These are phyloP conservation scores for Arthromyces matolae DNA, from an alignment of 768 basidiomycete genomes.

Conservation along the genomic window DNA sequence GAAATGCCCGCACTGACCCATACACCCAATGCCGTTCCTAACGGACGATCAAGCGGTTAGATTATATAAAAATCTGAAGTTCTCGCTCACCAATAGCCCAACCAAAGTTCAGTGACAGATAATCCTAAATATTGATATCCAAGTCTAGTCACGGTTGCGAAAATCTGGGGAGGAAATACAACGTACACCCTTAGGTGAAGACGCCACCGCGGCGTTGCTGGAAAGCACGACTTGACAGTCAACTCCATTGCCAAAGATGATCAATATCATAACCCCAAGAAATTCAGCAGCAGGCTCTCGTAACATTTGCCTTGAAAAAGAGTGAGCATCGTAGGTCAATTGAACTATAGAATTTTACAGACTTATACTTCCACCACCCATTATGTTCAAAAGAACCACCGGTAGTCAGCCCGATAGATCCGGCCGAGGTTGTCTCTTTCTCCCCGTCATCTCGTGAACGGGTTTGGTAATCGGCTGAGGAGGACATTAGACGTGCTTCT, in stretches of 20 bases:
- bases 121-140: conserved; percentile 26
- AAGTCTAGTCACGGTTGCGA: not conserved
- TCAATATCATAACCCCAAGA: conserved; percentile 47
- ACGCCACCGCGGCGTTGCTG: conserved; percentile 32
- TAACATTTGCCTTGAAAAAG: conserved; percentile 23
- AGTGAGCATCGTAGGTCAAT: not conserved
- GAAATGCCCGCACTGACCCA: conserved; percentile 47
- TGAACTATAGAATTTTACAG: not conserved
- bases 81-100: conserved; percentile 37
- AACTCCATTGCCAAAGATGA: conserved; percentile 49
- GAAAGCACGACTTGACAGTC: conserved; percentile 49
- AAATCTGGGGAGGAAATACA: not conserved
- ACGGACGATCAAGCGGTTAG: not conserved
- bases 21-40: conserved; percentile 44
- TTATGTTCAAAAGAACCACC: conserved; percentile 3
- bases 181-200: conserved; percentile 45
- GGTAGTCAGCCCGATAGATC: not conserved
- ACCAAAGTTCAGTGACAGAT: conserved; percentile 39
- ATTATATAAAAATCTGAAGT: not conserved
- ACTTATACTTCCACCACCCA: conserved; percentile 30
- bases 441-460: not conserved
- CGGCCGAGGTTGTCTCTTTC: not conserved
- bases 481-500: too few species aligned
- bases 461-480: too few species aligned
- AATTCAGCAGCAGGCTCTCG: conserved; percentile 49